Conservation (phyloP, 2,329 filamentous ascomycete species). For the Cladosporium cucumerinum region DNA sequence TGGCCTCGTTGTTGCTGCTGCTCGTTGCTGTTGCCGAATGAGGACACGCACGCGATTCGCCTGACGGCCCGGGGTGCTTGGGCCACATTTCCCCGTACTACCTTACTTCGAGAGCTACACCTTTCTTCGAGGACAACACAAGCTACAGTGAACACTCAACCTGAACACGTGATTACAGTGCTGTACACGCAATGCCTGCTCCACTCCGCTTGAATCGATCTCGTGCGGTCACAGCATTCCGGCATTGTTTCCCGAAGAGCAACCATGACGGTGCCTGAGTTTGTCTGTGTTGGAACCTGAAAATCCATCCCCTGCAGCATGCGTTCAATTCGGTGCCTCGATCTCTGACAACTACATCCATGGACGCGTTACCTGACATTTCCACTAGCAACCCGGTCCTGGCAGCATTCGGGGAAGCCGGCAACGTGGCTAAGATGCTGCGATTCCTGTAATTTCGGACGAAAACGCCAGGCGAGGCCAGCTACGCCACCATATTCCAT, state of each 20-base stretch:
- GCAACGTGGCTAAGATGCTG: not conserved
- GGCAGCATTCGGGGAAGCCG: not conserved
- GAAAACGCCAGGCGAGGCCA: conserved; percentile 5
- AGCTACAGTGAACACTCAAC: not conserved
- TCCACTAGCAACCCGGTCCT: not conserved
- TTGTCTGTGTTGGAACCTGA: not conserved
- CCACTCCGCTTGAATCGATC: not conserved
- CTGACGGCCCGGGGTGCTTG: not conserved
- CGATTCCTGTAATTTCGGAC: not conserved
- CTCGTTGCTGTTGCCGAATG: conserved; percentile 10
- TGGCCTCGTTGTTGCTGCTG: conserved; percentile 2
- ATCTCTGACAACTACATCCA: too few species aligned
- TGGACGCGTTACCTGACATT: not conserved
- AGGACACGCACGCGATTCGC: conserved; percentile 8
- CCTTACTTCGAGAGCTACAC: not conserved
- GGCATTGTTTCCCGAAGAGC: not conserved
- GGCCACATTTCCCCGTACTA: not conserved
- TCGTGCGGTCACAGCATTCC: not conserved
- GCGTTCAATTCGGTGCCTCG: not conserved
- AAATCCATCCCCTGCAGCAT: not conserved
- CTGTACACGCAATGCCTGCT: not conserved
- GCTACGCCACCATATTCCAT: conserved; percentile 7
- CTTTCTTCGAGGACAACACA: not conserved
- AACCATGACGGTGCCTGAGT: not conserved
- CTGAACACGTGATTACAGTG: not conserved